Base-by-base conservation (phyloP, 306 rosid species). In the Medicago lupulina region DNA sequence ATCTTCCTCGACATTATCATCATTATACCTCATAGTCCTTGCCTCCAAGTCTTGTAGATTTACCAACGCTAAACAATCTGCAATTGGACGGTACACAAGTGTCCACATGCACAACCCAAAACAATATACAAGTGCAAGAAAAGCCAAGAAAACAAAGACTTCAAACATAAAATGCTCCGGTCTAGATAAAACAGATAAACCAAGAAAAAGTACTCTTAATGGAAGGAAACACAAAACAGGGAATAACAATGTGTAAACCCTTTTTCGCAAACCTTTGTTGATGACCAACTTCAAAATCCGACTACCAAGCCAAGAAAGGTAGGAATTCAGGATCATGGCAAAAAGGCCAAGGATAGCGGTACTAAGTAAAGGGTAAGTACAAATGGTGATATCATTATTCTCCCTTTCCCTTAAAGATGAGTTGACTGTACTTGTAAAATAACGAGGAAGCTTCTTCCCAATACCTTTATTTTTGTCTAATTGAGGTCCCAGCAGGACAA, bases 221-320 rank as follows among this genome's bases (percentile, higher is more conserved):
- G 96, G 98, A 79, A 94, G 93, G 86, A 91, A 87, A 82, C 94
- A 79, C n/a, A 93, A 88, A 86, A 94, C 96, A 14, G 94, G 83
- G 75, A 94, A 74, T 76, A 94, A 86, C 77, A 94, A 81, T 73
- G 89, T 82, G 83, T 89, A 91, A 51, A 91, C 94, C 87, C 98
- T 89, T 85, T 86, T 94, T 87, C 91, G 97, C 91, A 94, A 82
- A 75, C 92, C 93, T 92, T 83, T 91, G 76, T 94, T 94, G 81
- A 94, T 94, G 68, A 89, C 97, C 91, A 86, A 80, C 83, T 90
- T 91, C 86, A 91, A 87, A 86, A 94, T 94, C 87, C 79, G 88
- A 80, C 96, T 88, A 82, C 96, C 97, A 72, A 94, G 94, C 96
- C 96, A 94, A 85, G 90, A 88, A 82, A 91, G 81, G 84, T 94